Base-by-base conservation (phyloP, 805 yeast genomes). In the Starmerella riodocensis region DNA sequence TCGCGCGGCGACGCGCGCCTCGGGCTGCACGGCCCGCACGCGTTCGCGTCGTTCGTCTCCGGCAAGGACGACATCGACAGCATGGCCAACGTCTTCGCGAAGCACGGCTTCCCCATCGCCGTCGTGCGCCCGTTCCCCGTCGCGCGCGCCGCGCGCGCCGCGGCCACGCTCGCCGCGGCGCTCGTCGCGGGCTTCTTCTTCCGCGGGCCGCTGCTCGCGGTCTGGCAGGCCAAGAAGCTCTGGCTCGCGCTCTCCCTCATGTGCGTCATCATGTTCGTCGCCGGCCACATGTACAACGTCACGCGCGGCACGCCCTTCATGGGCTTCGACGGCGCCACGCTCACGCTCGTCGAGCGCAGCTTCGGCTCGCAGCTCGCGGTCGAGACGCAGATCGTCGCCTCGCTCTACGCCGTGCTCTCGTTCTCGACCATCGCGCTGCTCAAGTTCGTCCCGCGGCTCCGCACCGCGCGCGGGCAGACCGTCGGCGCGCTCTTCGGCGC, bases 201-300 rank as follows among this genome's bases (percentile, higher is more conserved):
- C 47, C 45, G 61, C 42, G 45, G 48, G 6, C 53, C 64, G 19
- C 58, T 77, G 13, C 29, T 49, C 2, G 47, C 58, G 13, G 35
- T 81, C 5, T 32, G 74, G 11, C 59, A 63, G 20, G 69, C 73
- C 29, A 76, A 68, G 50, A 61, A 70, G 35, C 53, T 81, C 29
- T 91, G 97, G 96, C 78, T 81, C 32, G 71, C 74, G 2, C 32
- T 71, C 9, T 69, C 81, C 3, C 64, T 81, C n/a, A 63, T 79
- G 41, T 51, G 71, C 16, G 69, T 82, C 27, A 63, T 86, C 43
- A 62, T 85, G 50, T 81, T 86, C 66, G 74, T 72, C 34, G 67
- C 88, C 6, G 98, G 98, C 14, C 80, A 85, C 62, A 91, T 91
- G 98, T 91, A 75, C 70, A 86, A 84, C 58, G 71, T 73, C 49